Conservation (phyloP, 352 stramenopile genomes). For the Blastocystis sp. region DNA sequence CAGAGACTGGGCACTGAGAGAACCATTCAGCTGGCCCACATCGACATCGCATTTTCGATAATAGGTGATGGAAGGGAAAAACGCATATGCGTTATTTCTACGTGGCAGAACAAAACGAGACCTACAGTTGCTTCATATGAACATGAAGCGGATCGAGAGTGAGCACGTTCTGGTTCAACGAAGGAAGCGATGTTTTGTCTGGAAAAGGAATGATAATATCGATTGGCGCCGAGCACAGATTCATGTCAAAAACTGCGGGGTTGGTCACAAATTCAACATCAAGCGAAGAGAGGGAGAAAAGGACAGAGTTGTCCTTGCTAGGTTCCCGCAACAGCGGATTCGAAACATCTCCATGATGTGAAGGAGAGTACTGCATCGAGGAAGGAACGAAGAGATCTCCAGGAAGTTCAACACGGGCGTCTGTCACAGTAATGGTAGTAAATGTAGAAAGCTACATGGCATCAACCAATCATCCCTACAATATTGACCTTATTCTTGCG, state of each 20-base stretch:
- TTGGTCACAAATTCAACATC: constrained; percentile 13
- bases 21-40: neutral
- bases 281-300: neutral
- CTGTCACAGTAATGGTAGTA: neutral
- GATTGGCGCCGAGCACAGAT: neutral
- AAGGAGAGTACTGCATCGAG: neutral
- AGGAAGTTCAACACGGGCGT: neutral
- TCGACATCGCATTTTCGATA: constrained; percentile 29
- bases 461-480: neutral
- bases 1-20: neutral
- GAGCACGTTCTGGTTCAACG: neutral
- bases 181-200: neutral
- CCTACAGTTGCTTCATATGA: constrained; percentile 31
- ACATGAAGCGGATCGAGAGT: constrained; percentile 4
- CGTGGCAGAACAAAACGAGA: neutral
- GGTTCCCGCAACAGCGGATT: neutral
- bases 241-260: constrained; percentile 39
- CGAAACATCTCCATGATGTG: neutral
- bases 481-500: constrained; percentile 16
- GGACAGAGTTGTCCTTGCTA: neutral
- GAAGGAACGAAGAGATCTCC: neutral
- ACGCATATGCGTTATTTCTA: constrained; percentile 24
- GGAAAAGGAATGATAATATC: neutral
- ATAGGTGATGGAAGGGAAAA: constrained; percentile 36
- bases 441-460: constrained; percentile 4